Evolutionary conservation across 371 early-diverging fungal species (phyloP).

Genomic region (Mucor circinelloides): DNA sequence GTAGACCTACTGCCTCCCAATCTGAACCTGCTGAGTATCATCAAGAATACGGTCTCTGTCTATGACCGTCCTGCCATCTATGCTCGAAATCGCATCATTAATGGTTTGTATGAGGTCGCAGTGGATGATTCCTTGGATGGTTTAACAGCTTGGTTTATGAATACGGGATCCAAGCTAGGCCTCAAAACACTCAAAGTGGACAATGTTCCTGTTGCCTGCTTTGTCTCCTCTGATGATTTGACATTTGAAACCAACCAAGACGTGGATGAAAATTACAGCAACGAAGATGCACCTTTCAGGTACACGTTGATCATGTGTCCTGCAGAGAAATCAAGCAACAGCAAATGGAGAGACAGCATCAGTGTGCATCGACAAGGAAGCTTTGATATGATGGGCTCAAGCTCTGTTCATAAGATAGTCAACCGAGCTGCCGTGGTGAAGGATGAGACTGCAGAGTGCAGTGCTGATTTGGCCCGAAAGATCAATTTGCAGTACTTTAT

Average conservation of each 20-base stretch:
- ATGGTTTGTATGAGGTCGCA: conserved; percentile 46
- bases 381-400: conserved; percentile 22
- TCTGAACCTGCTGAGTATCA: conserved; percentile 63
- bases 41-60: conserved; percentile 59
- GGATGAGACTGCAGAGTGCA: neutral
- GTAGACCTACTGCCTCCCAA: conserved; percentile 39
- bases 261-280: neutral
- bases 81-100: conserved; percentile 64
- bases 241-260: conserved; percentile 25
- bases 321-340: neutral
- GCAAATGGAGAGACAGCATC: conserved; percentile 10
- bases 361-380: conserved; percentile 25
- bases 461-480: neutral
- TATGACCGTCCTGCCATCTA: conserved; percentile 67
- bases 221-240: conserved; percentile 36
- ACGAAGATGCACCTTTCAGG: conserved; percentile 16
- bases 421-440: neutral
- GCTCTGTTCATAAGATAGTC: conserved; percentile 4
- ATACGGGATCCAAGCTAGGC: conserved; percentile 66
- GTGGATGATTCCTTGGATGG: conserved; percentile 41
- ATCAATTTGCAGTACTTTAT: conserved; percentile 39
- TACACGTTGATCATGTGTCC: conserved; percentile 34
- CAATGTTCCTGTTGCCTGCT: conserved; percentile 34
- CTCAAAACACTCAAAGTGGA: conserved; percentile 38
- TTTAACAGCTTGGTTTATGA: conserved; percentile 68